A percentile compares a stretch with the other conserved stretches of the same genome.
phyloP scores from a whole-genome alignment of 192 early-diverging fungal genomes.

The Helicostylum pulchrum region DNA sequence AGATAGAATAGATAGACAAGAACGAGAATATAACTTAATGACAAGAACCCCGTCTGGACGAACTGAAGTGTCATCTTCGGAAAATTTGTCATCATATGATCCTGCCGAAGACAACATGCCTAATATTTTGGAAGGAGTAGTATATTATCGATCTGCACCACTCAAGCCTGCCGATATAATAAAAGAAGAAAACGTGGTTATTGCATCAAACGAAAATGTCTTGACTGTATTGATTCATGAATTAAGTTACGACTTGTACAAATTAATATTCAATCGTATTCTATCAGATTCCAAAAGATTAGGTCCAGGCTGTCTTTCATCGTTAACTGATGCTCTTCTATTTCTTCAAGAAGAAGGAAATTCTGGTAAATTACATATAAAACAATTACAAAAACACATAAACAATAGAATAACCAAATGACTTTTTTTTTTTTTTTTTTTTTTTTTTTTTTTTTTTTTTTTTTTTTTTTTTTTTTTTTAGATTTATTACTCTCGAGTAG shows the following conservation, averaged over 20 bases:
- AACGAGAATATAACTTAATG: no score
- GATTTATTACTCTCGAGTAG: slow-evolving; percentile 1
- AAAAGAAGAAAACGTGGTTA: no score
- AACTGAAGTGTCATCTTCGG: no score
- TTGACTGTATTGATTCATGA: slow-evolving; percentile 7
- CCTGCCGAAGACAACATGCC: not conserved
- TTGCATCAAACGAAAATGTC: not conserved
- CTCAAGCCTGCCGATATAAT: no score
- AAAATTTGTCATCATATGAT: not conserved
- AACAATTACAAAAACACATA: no score
- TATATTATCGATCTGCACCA: no score
- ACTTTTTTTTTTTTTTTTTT: no score
- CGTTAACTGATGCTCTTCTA: not conserved
- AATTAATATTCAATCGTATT: slow-evolving; percentile 4
- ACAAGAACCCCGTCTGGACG: no score
- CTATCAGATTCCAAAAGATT: not conserved
- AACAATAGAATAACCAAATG: not conserved
- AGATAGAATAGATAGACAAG: no score
- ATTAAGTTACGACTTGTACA: not conserved
- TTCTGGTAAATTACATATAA: not conserved
- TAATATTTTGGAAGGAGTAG: no score
- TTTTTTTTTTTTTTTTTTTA: not conserved
- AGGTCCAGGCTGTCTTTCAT: not conserved
- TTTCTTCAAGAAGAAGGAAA: slow-evolving; percentile 5
- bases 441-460: no score